Base-by-base conservation (phyloP, 306 rosid genomes). In the Carpinus fangiana region DNA sequence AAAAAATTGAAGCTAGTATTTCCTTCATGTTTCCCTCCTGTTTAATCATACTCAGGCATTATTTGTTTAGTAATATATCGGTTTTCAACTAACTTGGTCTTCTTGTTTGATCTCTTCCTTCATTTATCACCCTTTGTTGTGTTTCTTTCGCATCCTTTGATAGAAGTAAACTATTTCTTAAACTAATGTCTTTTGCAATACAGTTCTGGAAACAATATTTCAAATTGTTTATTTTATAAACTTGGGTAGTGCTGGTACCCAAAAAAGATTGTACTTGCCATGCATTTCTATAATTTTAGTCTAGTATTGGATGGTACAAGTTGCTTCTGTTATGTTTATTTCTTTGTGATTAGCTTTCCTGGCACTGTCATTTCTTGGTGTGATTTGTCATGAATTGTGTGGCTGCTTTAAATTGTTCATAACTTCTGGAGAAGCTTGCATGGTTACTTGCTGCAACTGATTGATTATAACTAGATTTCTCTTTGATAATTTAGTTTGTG, bases 401-500 rank as follows among this genome's bases (percentile, higher is more conserved):
- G 51, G 68, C n/a, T 26, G 17, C 50, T 56, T 47, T 67, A 55
- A 13, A 34, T 57, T 73, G 70, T 28, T 72, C 7, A 8, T 43
- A 48, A 20, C 52, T 73, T 73, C n/a, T 67, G 36, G 41, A 38
- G 74, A 56, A 14, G 68, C 61, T 38, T 75, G 20, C 16, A 8
- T 38, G 51, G 41, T 51, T 70, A 50, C 41, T 57, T 80, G 48
- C 56, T 31, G 59, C 62, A 71, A 72, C 59, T 54, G 21, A 53
- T 77, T 70, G 20, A 66, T 26, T 10, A 3, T 34, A 53, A 28
- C 11, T 48, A 16, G 60, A 70, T 46, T 21, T 55, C 2, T 20
- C 62, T 52, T 57, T 61, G 86, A 16, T 69, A 55, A 46, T 73
- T 76, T 8, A 45, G 10, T 52, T 3, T 62, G 26, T 77, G 3